Evolutionary conservation across 164 flowering plant species (phyloP), one percentile per base, ranked within the genome.

Genomic region (Vitis cinerea): DNA sequence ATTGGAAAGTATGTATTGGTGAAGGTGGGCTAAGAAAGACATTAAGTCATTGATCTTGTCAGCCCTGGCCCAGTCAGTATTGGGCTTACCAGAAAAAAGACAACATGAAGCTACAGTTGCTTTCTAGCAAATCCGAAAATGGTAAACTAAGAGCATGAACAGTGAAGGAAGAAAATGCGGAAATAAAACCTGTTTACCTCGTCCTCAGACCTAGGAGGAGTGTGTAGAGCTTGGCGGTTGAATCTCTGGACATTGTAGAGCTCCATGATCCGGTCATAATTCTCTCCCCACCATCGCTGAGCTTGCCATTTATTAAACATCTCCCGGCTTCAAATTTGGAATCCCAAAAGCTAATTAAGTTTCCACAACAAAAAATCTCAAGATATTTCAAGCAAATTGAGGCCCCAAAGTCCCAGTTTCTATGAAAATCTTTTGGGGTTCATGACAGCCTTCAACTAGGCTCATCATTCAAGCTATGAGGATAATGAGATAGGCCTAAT

Each of bases 271-370:
- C 98, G 65, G 68, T 96, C 99, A 64, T 82, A 93, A 69, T 93
- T 96, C 83, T 96, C 99, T 9, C 97, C 98, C 99, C 99, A 96
- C 99, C 99, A 96, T 66, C 90, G 73, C 77, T 92, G 97, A 27
- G 99, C 99, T 88, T 96, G 88, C 92, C 92, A 93, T 77, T 93
- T 93, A 72, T 90, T 80, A 69, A 93, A 96, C 94, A 96, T 85
- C 78, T 96, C 99, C 1, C 99, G 98, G 85, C 99, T 96, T 71
- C 82, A 83, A 66, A 68, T 47, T 56, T 58, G 6, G 68, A 55
- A 68, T 16, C 17, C 16, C 67, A 14, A 57, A 65, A 47, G 62
- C 11, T 12, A 30, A 30, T 29, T 66, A 61, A 52, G 29, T 19
- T 16, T 51, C 48, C 44, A 29, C 15, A 29, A 31, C 72, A 19